Base-by-base conservation (phyloP, 176 grass and related monocot genomes). In the Thinopyrum elongatum region DNA sequence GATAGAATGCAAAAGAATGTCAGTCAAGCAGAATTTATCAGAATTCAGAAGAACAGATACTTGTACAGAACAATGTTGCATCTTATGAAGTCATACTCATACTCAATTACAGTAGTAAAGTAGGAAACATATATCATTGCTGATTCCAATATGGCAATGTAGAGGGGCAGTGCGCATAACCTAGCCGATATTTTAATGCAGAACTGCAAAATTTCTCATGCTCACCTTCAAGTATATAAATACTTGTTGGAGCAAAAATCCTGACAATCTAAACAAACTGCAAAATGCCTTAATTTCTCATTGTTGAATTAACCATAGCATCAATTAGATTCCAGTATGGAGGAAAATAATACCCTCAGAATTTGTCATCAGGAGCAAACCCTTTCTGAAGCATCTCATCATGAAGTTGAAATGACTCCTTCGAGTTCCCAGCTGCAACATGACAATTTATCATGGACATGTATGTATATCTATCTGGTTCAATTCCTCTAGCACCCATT, bases 381-480 rank as follows among this genome's bases (percentile, higher is more conserved):
- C 97, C 97, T 88, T 80, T 96, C 60, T 90, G 88, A 86, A 99
- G 83, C 94, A 99, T 94, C 88, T 94, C 97, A 86, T 96, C 92
- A 80, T 99, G 94, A 78, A 99, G 86, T 74, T 84, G 63, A 80
- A 96, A 94, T 91, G 97, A 90, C 76, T 94, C 87, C 83, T 96
- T 99, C 3, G 90, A 86, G 64, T 96, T 94, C 30, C 90, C 94
- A 83, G 84, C 82, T 59, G 89, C 34, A 88, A 92, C 65, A 90
- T 94, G 87, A 76, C 94, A 94, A 90, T 99, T 95, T 70, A 99
- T 90, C 88, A 96, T 82, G 55, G 90, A 90, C 80, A 92, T 91
- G 55, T 99, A 99, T 82, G 97, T 99, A 93, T 89, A 92, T 86
- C 81, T 91, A 87, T 96, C 97, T 12, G 94, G 92, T 85, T 88